Evolutionary conservation across 225 moss, liverwort and hornwort genomes (phyloP).

Genomic region (Sphagnum contortum): DNA sequence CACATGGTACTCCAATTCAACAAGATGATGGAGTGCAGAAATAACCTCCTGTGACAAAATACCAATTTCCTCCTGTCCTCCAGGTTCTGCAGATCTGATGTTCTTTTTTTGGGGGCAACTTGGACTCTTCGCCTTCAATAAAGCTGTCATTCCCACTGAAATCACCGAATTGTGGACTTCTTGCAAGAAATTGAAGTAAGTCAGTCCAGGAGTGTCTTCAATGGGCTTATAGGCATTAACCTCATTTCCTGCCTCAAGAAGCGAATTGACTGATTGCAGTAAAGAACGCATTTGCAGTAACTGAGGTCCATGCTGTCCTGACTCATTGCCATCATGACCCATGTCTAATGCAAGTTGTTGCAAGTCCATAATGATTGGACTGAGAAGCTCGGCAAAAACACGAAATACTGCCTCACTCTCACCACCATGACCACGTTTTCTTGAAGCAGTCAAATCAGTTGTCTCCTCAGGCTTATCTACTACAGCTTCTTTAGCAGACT

Average conservation of each 20-base stretch:
- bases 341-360: conserved; percentile 16
- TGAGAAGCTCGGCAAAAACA: conserved; percentile 72
- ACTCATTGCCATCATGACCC: not conserved
- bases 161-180: conserved; percentile 33
- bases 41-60: conserved; percentile 42
- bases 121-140: conserved; percentile 7
- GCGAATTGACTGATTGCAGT: conserved; percentile 45
- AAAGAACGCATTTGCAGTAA: conserved; percentile 19
- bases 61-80: conserved; percentile 12
- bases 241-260: conserved; percentile 61
- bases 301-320: conserved; percentile 11
- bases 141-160: conserved; percentile 38
- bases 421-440: conserved; percentile 15
- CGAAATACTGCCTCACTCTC: conserved; percentile 60
- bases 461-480: conserved; percentile 18
- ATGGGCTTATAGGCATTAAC: conserved; percentile 63
- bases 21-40: conserved; percentile 35
- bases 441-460: conserved; percentile 3
- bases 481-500: conserved; percentile 21
- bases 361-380: conserved; percentile 57
- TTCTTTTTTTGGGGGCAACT: conserved; percentile 19
- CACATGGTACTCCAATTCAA: conserved; percentile 82
- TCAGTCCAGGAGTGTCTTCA: conserved; percentile 52
- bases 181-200: conserved; percentile 61
- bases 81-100: conserved; percentile 9